A percentile compares a stretch with the other conserved stretches of the same genome.
Evolutionary conservation across 768 basidiomycete genomes (phyloP).

Genomic region (Psilocybe sp.): DNA sequence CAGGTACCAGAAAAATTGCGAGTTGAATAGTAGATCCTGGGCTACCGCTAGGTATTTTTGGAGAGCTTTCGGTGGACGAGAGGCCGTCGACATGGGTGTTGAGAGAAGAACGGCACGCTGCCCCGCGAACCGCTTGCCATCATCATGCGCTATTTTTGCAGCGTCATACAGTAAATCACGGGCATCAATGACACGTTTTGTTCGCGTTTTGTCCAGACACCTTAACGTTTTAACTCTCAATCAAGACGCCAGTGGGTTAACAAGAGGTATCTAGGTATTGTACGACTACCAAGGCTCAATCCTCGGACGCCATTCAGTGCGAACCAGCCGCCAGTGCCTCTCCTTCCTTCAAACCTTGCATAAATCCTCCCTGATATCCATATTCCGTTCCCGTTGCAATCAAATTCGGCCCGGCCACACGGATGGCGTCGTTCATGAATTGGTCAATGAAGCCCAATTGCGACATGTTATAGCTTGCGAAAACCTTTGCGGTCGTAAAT

Average conservation of each 20-base stretch:
- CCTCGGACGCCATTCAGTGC: too few species aligned
- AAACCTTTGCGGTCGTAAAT: constrained; percentile 49
- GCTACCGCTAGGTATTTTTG: constrained; percentile 19
- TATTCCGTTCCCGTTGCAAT: constrained; percentile 37
- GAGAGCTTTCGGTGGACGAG: constrained; percentile 7
- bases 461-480: constrained; percentile 45
- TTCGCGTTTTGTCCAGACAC: too few species aligned
- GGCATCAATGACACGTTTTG: too few species aligned
- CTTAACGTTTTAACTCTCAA: too few species aligned
- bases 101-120: neutral
- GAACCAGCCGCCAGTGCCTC: constrained; percentile 19
- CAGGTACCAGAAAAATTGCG: constrained; percentile 64
- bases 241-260: too few species aligned
- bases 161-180: too few species aligned
- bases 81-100: constrained; percentile 4
- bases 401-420: constrained; percentile 31
- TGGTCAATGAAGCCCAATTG: constrained; percentile 62
- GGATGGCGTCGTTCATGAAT: constrained; percentile 48
- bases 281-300: too few species aligned
- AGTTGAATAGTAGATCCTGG: constrained; percentile 45
- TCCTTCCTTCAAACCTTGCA: constrained; percentile 45
- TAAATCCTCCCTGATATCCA: constrained; percentile 44
- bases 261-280: too few species aligned
- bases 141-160: too few species aligned
- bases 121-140: too few species aligned